Conservation (phyloP, 2,329 filamentous ascomycete genomes). For the Ampelomyces quisqualis region DNA sequence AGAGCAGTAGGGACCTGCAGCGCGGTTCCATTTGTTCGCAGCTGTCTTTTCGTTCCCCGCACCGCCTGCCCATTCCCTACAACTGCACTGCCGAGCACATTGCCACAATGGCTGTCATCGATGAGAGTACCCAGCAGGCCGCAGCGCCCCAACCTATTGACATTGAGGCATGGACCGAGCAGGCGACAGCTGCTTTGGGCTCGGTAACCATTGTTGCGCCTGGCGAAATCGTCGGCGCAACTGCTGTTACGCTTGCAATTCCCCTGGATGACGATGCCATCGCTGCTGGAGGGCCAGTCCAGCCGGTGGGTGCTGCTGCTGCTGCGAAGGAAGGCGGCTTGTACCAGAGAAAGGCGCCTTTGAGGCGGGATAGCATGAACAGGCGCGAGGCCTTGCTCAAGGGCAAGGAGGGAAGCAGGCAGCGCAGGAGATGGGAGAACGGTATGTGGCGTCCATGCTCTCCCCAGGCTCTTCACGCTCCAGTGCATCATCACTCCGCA, state of each 20-base stretch:
- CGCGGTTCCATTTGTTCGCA: neutral
- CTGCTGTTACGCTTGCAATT: slow-evolving; percentile 68
- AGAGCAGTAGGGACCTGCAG: neutral
- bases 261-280: slow-evolving; percentile 63
- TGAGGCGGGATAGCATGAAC: slow-evolving; percentile 63
- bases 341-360: slow-evolving; percentile 55
- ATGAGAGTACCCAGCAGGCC: slow-evolving; percentile 26
- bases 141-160: slow-evolving; percentile 37
- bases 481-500: neutral
- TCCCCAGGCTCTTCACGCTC: neutral
- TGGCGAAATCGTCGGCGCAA: slow-evolving; percentile 48
- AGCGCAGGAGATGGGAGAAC: slow-evolving; percentile 88
- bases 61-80: slow-evolving; percentile 1
- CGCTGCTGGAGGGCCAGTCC: slow-evolving; percentile 15
- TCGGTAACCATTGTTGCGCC: slow-evolving; percentile 44
- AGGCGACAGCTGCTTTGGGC: slow-evolving; percentile 48
- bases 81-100: slow-evolving; percentile 6
- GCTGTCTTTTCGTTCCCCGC: neutral
- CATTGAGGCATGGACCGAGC: slow-evolving; percentile 53
- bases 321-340: slow-evolving; percentile 49
- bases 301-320: slow-evolving; percentile 31
- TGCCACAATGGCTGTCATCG: slow-evolving; percentile 39
- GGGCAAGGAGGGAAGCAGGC: slow-evolving; percentile 83
- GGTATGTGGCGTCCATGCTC: slow-evolving; percentile 53
- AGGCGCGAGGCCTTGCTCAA: slow-evolving; percentile 75